A percentile compares a stretch with the other conserved stretches of the same genome.
phyloP scores from a whole-genome alignment of 2,329 filamentous ascomycete species.

The Aaosphaeria pasadenensis region DNA sequence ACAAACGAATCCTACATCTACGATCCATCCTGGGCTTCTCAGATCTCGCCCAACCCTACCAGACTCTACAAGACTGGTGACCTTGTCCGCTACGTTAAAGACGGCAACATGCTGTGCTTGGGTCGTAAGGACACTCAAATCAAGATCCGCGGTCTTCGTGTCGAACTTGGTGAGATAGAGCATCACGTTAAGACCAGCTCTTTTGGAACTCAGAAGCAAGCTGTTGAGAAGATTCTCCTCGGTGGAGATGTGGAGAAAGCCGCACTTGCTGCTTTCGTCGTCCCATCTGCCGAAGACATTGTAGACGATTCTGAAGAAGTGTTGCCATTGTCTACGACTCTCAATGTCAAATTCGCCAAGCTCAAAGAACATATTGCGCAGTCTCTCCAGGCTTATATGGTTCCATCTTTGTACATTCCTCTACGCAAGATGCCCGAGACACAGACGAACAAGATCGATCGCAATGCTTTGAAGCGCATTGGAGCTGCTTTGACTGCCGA shows the following conservation, averaged over 20 bases:
- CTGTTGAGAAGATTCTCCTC: slow-evolving; percentile 8
- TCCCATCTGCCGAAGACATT: slow-evolving; percentile 2
- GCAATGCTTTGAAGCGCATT: slow-evolving; percentile 7
- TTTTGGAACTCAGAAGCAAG: slow-evolving; percentile 3
- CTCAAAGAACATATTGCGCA: slow-evolving; percentile 4
- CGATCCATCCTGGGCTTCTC: slow-evolving; percentile 6
- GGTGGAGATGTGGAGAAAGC: slow-evolving; percentile 7
- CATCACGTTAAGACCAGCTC: slow-evolving; percentile 9
- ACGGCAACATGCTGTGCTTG: slow-evolving; percentile 14
- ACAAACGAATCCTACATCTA: slow-evolving; percentile 13
- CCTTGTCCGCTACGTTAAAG: slow-evolving; percentile 9
- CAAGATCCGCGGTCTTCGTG: slow-evolving; percentile 18
- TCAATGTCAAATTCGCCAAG: slow-evolving; percentile 5
- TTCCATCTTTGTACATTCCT: slow-evolving; percentile 14
- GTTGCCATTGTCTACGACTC: neutral
- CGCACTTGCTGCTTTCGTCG: slow-evolving; percentile 8
- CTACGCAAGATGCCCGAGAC: slow-evolving; percentile 13
- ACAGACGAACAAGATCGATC: slow-evolving; percentile 12
- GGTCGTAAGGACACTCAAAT: slow-evolving; percentile 19
- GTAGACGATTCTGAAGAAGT: slow-evolving; percentile 1
- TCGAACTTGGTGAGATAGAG: slow-evolving; percentile 21
- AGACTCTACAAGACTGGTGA: slow-evolving; percentile 20
- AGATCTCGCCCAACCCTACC: slow-evolving; percentile 5
- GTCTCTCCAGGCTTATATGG: slow-evolving; percentile 12
- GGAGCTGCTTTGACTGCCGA: slow-evolving; percentile 5